A percentile compares a stretch with the other conserved stretches of the same genome.
Evolutionary conservation across 1,284 basidiomycete species (phyloP).

Genomic region (Tylopilus sp.): DNA sequence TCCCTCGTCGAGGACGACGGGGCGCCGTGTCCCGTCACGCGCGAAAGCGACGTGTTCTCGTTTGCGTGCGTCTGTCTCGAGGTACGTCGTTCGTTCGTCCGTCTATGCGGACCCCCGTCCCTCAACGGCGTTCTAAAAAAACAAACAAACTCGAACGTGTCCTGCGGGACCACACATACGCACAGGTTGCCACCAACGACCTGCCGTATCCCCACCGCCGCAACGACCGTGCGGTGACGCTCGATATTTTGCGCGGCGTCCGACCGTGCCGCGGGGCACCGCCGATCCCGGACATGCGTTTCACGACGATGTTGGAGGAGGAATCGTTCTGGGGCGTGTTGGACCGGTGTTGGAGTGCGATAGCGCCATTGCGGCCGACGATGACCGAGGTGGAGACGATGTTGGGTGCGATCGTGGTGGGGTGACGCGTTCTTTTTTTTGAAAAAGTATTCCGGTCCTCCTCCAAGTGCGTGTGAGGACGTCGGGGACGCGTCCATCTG

Average conservation of each 20-base stretch:
- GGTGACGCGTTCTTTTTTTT: neutral
- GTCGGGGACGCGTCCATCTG: too few species aligned
- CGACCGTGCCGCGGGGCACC: conserved; percentile 38
- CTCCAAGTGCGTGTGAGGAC: too few species aligned
- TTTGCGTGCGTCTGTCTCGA: conserved; percentile 57
- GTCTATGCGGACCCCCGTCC: too few species aligned
- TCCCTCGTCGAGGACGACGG: conserved; percentile 47
- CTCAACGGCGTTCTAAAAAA: too few species aligned
- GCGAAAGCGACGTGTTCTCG: conserved; percentile 52
- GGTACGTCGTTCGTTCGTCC: conserved; percentile 28
- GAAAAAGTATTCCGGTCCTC: too few species aligned
- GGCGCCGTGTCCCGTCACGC: conserved; percentile 42
- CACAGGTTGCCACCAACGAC: conserved; percentile 46
- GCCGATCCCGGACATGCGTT: conserved; percentile 19
- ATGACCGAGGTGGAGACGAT: conserved; percentile 27
- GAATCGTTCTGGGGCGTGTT: conserved; percentile 40
- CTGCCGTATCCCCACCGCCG: conserved; percentile 49
- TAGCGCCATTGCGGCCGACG: conserved; percentile 24
- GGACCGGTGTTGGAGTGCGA: conserved; percentile 43
- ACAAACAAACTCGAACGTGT: too few species aligned
- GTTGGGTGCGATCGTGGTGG: conserved; percentile 13
- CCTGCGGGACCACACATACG: too few species aligned
- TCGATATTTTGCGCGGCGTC: conserved; percentile 50
- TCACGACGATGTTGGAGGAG: conserved; percentile 11
- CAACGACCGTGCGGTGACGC: conserved; percentile 52